Evolutionary conservation across 306 rosid species (phyloP).

Genomic region (Lathyrus sativus): DNA sequence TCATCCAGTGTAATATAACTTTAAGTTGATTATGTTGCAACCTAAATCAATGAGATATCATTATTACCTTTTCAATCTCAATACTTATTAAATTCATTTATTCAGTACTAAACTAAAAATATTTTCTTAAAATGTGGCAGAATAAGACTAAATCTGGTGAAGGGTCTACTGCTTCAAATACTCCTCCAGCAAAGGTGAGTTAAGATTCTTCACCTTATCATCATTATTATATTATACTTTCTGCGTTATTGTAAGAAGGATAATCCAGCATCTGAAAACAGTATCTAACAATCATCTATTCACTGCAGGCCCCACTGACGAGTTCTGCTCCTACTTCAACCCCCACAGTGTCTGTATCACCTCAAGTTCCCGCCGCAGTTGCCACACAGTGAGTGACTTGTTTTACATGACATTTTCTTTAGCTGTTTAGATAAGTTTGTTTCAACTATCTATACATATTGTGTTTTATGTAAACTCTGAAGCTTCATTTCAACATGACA

Average conservation of each 20-base stretch:
- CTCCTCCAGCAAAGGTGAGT: conserved; percentile 58
- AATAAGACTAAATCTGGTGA: conserved; percentile 63
- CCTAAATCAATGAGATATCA: conserved; percentile 3
- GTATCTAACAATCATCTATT: conserved; percentile 18
- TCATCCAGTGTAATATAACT: background rate
- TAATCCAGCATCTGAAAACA: background rate
- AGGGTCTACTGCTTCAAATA: conserved; percentile 61
- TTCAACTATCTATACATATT: conserved; percentile 15
- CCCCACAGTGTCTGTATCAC: conserved; percentile 31
- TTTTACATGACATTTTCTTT: conserved; percentile 11
- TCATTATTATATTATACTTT: conserved; percentile 28
- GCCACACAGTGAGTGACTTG: conserved; percentile 51
- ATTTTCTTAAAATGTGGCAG: conserved; percentile 45
- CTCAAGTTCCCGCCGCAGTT: conserved; percentile 51
- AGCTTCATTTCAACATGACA: conserved; percentile 44
- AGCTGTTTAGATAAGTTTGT: conserved; percentile 3
- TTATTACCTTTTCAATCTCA: background rate
- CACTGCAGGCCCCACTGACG: conserved; percentile 52
- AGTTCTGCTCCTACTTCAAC: conserved; percentile 55
- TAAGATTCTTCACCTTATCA: conserved; percentile 7
- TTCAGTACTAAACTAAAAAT: conserved; percentile 27
- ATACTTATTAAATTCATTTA: conserved; percentile 9
- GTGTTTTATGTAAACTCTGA: conserved; percentile 5
- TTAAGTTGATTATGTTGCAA: conserved; percentile 16
- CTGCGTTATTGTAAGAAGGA: background rate